Evolutionary conservation across 2,329 filamentous ascomycete genomes (phyloP).

Genomic region (Xylaria polymorpha): DNA sequence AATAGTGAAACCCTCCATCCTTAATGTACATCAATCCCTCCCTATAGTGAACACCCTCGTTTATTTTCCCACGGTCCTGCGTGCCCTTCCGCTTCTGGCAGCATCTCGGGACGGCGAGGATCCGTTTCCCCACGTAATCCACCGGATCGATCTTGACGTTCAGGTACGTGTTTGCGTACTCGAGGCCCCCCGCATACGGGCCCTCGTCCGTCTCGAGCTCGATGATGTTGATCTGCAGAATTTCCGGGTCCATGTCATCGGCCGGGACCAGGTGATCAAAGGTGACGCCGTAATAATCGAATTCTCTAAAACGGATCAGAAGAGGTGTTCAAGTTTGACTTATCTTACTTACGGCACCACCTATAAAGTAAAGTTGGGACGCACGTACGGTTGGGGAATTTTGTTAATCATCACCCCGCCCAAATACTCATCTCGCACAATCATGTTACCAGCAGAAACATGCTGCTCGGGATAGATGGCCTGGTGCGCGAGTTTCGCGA

Average conservation of each 20-base stretch:
- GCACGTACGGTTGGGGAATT: conserved; percentile 13
- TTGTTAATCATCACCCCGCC: conserved; percentile 15
- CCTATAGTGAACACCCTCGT: conserved; percentile 20
- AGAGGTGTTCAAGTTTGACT: conserved; percentile 8
- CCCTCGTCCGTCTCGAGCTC: conserved; percentile 48
- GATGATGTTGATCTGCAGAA: conserved; percentile 57
- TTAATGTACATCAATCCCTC: conserved; percentile 12
- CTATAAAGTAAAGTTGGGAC: conserved; percentile 16
- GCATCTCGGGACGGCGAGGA: conserved; percentile 13
- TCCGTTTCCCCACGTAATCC: conserved; percentile 11
- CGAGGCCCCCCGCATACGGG: conserved; percentile 47
- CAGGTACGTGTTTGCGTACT: conserved; percentile 52
- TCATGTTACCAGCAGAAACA: conserved; percentile 4
- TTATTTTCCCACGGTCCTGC: conserved; percentile 22
- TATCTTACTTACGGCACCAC: not conserved
- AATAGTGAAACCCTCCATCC: conserved; percentile 11
- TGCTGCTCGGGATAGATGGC: conserved; percentile 28
- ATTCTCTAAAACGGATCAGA: conserved; percentile 28
- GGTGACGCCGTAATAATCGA: conserved; percentile 57
- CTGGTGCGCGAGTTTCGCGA: conserved; percentile 34
- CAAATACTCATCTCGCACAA: conserved; percentile 22
- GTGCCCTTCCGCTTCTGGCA: conserved; percentile 24
- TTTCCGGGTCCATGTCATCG: conserved; percentile 53
- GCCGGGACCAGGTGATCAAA: conserved; percentile 55
- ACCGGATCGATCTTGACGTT: conserved; percentile 12